phyloP scores from a whole-genome alignment of 2,329 filamentous ascomycete genomes.

The Scedosporium boydii region DNA sequence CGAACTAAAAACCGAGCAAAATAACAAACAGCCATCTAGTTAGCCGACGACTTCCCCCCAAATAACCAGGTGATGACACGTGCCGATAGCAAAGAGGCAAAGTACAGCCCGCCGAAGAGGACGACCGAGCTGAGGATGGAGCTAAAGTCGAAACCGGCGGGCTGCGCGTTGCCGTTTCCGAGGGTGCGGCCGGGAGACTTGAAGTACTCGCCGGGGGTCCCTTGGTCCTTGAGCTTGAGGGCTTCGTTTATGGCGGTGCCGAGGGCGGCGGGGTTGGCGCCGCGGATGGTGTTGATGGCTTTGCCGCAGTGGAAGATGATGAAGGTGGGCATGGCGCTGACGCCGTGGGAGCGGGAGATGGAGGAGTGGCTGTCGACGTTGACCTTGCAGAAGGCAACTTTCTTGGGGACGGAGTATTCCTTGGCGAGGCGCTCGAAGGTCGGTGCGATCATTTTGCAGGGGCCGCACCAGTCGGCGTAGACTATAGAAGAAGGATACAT shows the following conservation, averaged over 20 bases:
- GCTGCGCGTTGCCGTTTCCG: slow-evolving; percentile 26
- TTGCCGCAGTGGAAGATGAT: slow-evolving; percentile 73
- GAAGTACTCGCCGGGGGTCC: slow-evolving; percentile 39
- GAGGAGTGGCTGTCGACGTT: slow-evolving; percentile 77
- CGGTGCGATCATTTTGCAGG: slow-evolving; percentile 87
- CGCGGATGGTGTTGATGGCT: slow-evolving; percentile 66
- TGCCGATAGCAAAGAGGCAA: slow-evolving; percentile 52
- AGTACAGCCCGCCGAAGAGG: slow-evolving; percentile 50
- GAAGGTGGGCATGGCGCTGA: slow-evolving; percentile 90
- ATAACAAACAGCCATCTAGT: slow-evolving; percentile 9
- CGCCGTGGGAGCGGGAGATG: slow-evolving; percentile 66
- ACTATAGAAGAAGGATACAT: slow-evolving; percentile 39
- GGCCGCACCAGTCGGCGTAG: slow-evolving; percentile 91
- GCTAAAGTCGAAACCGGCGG: slow-evolving; percentile 25
- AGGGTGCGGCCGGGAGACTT: slow-evolving; percentile 48
- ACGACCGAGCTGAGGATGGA: slow-evolving; percentile 39
- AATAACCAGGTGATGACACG: slow-evolving; percentile 16
- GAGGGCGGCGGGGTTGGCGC: slow-evolving; percentile 70
- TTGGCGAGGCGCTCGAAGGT: slow-evolving; percentile 76
- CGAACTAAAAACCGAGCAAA: slow-evolving; percentile 33
- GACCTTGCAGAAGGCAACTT: slow-evolving; percentile 85
- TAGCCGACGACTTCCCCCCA: slow-evolving; percentile 11
- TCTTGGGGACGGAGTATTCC: slow-evolving; percentile 70
- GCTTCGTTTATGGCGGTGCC: slow-evolving; percentile 67
- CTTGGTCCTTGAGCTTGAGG: slow-evolving; percentile 39